Percentiles rank a stretch among this genome's conserved stretches.
phyloP scores from a whole-genome alignment of 352 stramenopile species.

The Peronosclerospora sorghi region DNA sequence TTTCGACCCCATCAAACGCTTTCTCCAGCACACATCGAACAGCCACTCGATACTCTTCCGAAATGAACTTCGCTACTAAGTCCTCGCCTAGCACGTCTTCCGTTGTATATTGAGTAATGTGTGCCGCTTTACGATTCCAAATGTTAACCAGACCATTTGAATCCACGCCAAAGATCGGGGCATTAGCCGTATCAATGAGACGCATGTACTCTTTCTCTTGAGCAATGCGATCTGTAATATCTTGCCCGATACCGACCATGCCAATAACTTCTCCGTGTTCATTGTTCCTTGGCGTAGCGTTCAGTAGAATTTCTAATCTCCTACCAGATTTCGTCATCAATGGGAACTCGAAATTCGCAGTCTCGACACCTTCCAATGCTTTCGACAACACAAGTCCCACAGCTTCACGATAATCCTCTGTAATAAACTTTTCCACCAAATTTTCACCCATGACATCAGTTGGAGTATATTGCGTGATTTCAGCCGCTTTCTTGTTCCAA shows the following conservation, averaged over 20 bases:
- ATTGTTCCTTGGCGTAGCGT: conserved; percentile 45
- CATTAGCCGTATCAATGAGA: conserved; percentile 77
- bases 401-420: conserved; percentile 35
- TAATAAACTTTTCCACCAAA: conserved; percentile 50
- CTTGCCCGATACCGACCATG: conserved; percentile 56
- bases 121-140: conserved; percentile 63
- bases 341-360: conserved; percentile 63
- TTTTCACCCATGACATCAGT: conserved; percentile 49
- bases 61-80: conserved; percentile 65
- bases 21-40: conserved; percentile 43
- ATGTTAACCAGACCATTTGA: conserved; percentile 56
- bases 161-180: conserved; percentile 70
- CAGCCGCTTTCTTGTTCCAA: conserved; percentile 50
- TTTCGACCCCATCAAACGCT: conserved; percentile 29
- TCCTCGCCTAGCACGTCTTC: conserved; percentile 52
- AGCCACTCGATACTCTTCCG: conserved; percentile 32
- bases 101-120: conserved; percentile 67
- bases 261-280: conserved; percentile 51
- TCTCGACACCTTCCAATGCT: conserved; percentile 33
- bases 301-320: conserved; percentile 67
- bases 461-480: conserved; percentile 41
- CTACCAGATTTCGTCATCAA: conserved; percentile 60
- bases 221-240: conserved; percentile 46
- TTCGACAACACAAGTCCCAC: conserved; percentile 34
- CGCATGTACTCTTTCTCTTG: conserved; percentile 71